Evolutionary conservation across 2,329 filamentous ascomycete genomes (phyloP).

Genomic region (Ceratocystis cubensis): DNA sequence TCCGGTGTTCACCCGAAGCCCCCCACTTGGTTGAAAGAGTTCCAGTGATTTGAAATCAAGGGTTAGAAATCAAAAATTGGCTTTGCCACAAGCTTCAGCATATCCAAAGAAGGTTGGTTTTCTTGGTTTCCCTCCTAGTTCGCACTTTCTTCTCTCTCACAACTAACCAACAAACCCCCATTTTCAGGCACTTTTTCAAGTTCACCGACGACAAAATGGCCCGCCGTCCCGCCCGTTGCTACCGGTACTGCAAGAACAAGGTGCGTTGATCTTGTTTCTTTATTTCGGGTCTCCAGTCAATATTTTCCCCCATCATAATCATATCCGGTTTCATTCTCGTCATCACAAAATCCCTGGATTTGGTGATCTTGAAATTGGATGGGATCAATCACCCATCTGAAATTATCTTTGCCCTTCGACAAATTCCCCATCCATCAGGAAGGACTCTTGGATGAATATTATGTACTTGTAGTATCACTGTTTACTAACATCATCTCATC

Average conservation of each 20-base stretch:
- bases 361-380: background rate
- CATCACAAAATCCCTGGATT: background rate
- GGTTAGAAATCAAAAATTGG: constrained; percentile 26
- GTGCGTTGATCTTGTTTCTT: constrained; percentile 41
- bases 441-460: background rate
- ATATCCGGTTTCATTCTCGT: background rate
- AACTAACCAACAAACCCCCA: constrained; percentile 27
- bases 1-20: constrained; percentile 27
- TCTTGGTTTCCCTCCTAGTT: constrained; percentile 17
- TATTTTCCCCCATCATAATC: background rate
- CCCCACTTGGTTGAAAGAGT: constrained; percentile 16
- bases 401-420: background rate
- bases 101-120: constrained; percentile 20
- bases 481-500: constrained; percentile 23
- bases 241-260: constrained; percentile 99
- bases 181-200: constrained; percentile 22
- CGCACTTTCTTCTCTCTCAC: constrained; percentile 26
- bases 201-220: constrained; percentile 69
- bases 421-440: background rate
- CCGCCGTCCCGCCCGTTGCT: constrained; percentile 97
- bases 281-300: constrained; percentile 10
- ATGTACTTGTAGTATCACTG: background rate
- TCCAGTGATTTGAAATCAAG: constrained; percentile 45
- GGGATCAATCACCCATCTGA: background rate
- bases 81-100: constrained; percentile 20